Evolutionary conservation across 1,284 basidiomycete species (phyloP).

Genomic region (Laetiporus sulphureus): DNA sequence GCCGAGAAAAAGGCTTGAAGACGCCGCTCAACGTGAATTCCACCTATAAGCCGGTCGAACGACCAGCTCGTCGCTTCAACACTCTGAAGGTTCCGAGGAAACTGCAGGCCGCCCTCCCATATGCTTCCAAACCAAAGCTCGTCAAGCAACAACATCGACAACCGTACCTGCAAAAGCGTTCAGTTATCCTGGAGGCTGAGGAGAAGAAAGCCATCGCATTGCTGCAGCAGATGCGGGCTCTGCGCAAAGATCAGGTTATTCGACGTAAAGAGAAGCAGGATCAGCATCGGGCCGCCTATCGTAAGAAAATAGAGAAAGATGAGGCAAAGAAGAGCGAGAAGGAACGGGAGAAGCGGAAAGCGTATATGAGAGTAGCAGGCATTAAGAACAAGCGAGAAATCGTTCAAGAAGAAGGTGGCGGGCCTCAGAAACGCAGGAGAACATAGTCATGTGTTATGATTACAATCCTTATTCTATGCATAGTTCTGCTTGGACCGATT

Average conservation of each 20-base stretch:
- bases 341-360: conserved; percentile 75
- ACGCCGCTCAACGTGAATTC: conserved; percentile 85
- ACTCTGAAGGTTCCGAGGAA: conserved; percentile 85
- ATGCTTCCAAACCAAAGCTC: conserved; percentile 86
- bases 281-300: conserved; percentile 55
- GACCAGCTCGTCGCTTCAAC: conserved; percentile 85
- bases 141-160: conserved; percentile 68
- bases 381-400: conserved; percentile 64
- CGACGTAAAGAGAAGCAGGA: conserved; percentile 81
- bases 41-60: conserved; percentile 79
- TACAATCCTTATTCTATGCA: too few species aligned
- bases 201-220: conserved; percentile 92
- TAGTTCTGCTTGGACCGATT: too few species aligned
- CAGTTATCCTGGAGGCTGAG: conserved; percentile 92
- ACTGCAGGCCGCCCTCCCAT: conserved; percentile 86
- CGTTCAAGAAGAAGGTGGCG: conserved; percentile 47
- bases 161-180: conserved; percentile 89
- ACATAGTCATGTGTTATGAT: too few species aligned
- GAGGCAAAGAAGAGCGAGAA: conserved; percentile 65
- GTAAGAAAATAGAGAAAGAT: conserved; percentile 67
- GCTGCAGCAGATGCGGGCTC: conserved; percentile 90
- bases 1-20: conserved; percentile 78
- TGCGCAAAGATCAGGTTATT: conserved; percentile 83
- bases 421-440: conserved; percentile 39
- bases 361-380: conserved; percentile 69